Percentiles rank a stretch among this genome's conserved stretches.
Conservation (phyloP, 1,284 basidiomycete species). For the Apiotrichum domesticum region DNA sequence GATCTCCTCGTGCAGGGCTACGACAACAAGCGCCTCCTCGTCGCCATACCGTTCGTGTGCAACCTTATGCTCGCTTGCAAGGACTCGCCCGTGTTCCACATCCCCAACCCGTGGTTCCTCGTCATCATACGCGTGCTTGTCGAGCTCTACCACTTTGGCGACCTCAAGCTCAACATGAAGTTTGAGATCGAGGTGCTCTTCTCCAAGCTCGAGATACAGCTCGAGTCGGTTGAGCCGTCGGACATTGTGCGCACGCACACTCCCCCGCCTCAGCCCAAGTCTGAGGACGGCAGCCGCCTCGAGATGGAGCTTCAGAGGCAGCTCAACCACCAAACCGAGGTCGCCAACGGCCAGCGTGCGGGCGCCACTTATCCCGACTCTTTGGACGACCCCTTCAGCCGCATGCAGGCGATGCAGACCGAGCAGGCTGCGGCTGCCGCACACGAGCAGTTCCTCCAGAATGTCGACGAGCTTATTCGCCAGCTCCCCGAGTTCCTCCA, state of each 20-base stretch:
- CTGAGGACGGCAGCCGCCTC: constrained; percentile 34
- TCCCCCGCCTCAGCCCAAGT: constrained; percentile 40
- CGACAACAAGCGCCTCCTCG: constrained; percentile 82
- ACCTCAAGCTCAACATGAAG: constrained; percentile 93
- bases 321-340: constrained; percentile 22
- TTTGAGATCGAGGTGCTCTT: constrained; percentile 99
- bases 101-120: constrained; percentile 98
- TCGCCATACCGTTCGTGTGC: constrained; percentile 97
- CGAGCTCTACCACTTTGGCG: constrained; percentile 94
- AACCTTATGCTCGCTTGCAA: constrained; percentile 89
- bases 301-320: constrained; percentile 39
- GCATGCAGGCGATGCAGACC: constrained; percentile 42
- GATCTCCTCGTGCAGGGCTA: constrained; percentile 93
- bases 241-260: constrained; percentile 57
- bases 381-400: constrained; percentile 31
- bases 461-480: constrained; percentile 53
- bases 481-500: constrained; percentile 74
- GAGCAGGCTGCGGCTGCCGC: constrained; percentile 45
- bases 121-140: constrained; percentile 85
- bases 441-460: constrained; percentile 43
- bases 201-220: constrained; percentile 81
- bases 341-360: constrained; percentile 18
- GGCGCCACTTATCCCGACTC: constrained; percentile 23
- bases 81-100: constrained; percentile 84
- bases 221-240: constrained; percentile 79